These are phyloP conservation scores for Petunia axillaris DNA, from an alignment of 257 asterid genomes.

Conservation along the genomic window DNA sequence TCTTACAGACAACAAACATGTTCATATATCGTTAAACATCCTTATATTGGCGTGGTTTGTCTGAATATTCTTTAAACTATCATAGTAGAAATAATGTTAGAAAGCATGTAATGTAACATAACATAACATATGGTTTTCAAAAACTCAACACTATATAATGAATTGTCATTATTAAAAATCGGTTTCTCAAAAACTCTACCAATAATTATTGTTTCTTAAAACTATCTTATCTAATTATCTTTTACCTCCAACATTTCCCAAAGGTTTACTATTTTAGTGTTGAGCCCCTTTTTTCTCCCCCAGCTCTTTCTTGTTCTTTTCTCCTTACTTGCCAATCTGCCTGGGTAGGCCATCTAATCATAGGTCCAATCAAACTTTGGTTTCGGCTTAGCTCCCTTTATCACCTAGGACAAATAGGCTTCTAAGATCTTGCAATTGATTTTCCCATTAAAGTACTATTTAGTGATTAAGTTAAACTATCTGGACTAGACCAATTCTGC, in stretches of 20 bases:
- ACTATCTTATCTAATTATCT: neutral
- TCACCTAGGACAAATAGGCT: constrained; percentile 27
- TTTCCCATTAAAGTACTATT: constrained; percentile 40
- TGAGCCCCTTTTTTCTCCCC: neutral
- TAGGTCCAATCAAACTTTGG: constrained; percentile 35
- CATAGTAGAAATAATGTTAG: too few relatives aligned
- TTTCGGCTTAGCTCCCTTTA: constrained; percentile 28
- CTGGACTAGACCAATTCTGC: constrained; percentile 46
- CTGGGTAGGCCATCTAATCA: constrained; percentile 37
- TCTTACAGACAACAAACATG: too few relatives aligned
- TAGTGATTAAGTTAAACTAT: constrained; percentile 39
- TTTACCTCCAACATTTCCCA: neutral
- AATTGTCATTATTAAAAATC: too few relatives aligned
- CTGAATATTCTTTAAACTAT: too few relatives aligned
- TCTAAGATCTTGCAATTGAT: constrained; percentile 30
- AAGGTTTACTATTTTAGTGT: neutral
- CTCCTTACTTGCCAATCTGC: neutral
- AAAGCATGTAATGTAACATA: too few relatives aligned
- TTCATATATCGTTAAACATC: too few relatives aligned
- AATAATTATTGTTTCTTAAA: neutral
- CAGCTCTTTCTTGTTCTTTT: neutral
- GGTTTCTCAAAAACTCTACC: too few relatives aligned
- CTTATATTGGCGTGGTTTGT: too few relatives aligned
- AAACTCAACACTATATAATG: too few relatives aligned
- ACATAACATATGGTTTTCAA: too few relatives aligned